Evolutionary conservation across 2,329 filamentous ascomycete genomes (phyloP).

Genomic region (Penicillium fuscoglaucum): DNA sequence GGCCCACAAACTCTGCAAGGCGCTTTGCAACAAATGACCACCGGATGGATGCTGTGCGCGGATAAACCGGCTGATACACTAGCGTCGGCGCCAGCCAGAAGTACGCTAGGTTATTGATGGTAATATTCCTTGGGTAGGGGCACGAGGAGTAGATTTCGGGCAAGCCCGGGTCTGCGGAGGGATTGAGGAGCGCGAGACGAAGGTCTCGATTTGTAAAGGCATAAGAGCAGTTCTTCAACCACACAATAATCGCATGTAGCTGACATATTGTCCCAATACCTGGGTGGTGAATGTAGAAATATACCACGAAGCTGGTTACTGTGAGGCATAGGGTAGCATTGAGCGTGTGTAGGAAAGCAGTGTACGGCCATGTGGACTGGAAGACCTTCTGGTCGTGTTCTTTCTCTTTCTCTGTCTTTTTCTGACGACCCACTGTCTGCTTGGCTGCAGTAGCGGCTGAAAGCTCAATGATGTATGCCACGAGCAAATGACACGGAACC

Average conservation of each 20-base stretch:
- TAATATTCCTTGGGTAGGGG: conserved; percentile 90
- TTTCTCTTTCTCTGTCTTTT: conserved; percentile 57
- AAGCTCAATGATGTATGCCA: conserved; percentile 86
- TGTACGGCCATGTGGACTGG: conserved; percentile 72
- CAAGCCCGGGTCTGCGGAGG: conserved; percentile 65
- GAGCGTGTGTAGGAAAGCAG: conserved; percentile 76
- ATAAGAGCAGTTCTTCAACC: conserved; percentile 94
- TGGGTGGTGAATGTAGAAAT: conserved; percentile 88
- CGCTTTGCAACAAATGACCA: conserved; percentile 89
- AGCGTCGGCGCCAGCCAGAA: conserved; percentile 98
- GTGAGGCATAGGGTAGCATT: conserved; percentile 81
- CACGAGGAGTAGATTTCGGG: conserved; percentile 80
- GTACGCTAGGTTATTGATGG: conserved; percentile 81
- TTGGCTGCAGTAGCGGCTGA: conserved; percentile 78
- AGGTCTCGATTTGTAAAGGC: conserved; percentile 96
- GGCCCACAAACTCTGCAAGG: conserved; percentile 70
- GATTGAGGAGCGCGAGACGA: conserved; percentile 83
- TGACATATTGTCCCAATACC: conserved; percentile 89
- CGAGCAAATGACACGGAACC: conserved; percentile 85
- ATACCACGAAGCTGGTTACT: conserved; percentile 81
- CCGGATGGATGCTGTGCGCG: conserved; percentile 74
- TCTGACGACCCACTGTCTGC: conserved; percentile 60
- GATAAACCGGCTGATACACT: conserved; percentile 95
- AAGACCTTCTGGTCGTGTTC: conserved; percentile 65
- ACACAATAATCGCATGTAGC: conserved; percentile 89